Percentiles rank a stretch among this genome's conserved stretches.
Evolutionary conservation across 768 basidiomycete species (phyloP).

Genomic region (Galerina sulciceps): DNA sequence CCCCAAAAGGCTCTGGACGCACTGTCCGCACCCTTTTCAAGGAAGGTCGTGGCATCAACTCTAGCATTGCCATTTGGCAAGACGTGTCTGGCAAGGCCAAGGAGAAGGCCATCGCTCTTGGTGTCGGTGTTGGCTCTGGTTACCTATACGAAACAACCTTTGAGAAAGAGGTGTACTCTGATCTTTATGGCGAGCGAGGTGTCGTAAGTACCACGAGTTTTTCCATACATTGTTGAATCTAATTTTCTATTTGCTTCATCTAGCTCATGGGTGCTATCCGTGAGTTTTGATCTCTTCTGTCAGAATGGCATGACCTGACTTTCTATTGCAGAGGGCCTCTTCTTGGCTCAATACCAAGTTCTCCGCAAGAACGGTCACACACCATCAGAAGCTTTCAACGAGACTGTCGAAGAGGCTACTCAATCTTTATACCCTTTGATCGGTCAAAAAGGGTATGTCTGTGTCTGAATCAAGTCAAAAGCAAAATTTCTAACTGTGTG

Average conservation of each 20-base stretch:
- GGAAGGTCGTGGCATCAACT: conserved; percentile 98
- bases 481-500: neutral
- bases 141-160: conserved; percentile 99
- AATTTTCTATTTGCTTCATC: conserved; percentile 12
- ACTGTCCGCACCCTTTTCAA: conserved; percentile 99
- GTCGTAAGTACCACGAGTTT: conserved; percentile 65
- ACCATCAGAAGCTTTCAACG: conserved; percentile 99
- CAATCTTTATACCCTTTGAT: conserved; percentile 98
- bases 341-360: conserved; percentile 98
- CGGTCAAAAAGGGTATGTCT: conserved; percentile 83
- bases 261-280: conserved; percentile 97
- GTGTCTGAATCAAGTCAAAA: neutral
- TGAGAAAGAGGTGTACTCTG: conserved; percentile 99
- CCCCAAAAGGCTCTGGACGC: conserved; percentile 98
- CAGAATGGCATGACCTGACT: neutral
- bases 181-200: conserved; percentile 99
- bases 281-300: conserved; percentile 42
- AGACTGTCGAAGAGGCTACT: conserved; percentile 99
- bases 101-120: conserved; percentile 95
- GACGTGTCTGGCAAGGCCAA: conserved; percentile 98
- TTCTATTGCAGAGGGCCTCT: conserved; percentile 79
- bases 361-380: conserved; percentile 95
- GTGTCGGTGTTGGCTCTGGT: conserved; percentile 93
- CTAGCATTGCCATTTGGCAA: conserved; percentile 93
- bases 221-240: neutral